A percentile compares a stretch with the other conserved stretches of the same genome.
Conservation (phyloP, 2,329 filamentous ascomycete species). For the Diaporthe sp. region DNA sequence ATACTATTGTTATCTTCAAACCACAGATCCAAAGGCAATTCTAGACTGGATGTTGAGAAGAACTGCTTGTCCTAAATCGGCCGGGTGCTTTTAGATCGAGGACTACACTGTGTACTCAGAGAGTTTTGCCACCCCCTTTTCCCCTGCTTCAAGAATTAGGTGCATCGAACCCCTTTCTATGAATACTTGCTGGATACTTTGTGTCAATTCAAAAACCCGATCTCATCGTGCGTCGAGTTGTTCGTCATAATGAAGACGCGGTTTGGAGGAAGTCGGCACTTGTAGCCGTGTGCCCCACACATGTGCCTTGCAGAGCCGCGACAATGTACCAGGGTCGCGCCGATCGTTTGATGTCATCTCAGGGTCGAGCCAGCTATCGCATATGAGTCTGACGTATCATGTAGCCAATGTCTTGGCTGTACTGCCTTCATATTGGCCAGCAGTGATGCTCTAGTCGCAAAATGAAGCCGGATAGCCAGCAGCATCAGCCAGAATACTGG, state of each 20-base stretch:
- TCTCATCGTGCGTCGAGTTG: background rate
- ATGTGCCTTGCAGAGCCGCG: conserved; percentile 10
- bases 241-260: conserved; percentile 9
- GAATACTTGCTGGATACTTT: background rate
- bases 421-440: background rate
- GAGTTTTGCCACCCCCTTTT: background rate
- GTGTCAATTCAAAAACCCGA: no score
- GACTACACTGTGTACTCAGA: background rate
- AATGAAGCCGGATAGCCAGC: background rate
- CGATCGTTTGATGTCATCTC: conserved; percentile 38
- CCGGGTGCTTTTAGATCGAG: background rate
- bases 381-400: conserved; percentile 33
- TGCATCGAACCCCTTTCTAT: background rate
- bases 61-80: background rate
- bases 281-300: conserved; percentile 15
- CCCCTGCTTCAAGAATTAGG: background rate
- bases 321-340: conserved; percentile 1
- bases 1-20: background rate
- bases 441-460: background rate
- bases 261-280: background rate
- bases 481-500: background rate
- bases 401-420: background rate
- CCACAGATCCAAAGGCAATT: background rate
- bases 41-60: background rate
- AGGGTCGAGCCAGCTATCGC: background rate